Evolutionary conservation across 2,329 filamentous ascomycete genomes (phyloP).

Genomic region (Neofusicoccum kwambonambiense): DNA sequence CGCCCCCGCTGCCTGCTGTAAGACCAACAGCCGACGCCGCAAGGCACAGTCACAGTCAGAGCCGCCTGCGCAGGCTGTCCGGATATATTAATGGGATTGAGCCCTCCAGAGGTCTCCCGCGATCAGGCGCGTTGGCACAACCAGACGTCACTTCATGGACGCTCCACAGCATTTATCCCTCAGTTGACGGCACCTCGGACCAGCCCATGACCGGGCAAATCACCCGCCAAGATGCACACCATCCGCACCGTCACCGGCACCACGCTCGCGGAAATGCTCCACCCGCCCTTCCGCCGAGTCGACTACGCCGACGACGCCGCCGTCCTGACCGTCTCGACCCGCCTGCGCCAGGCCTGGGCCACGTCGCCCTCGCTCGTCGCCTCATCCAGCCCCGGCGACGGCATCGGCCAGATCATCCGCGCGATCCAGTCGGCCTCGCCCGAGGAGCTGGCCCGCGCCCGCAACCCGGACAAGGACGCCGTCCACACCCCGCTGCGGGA

Average conservation of each 20-base stretch:
- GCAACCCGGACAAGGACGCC: background rate
- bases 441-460: background rate
- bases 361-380: background rate
- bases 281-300: background rate
- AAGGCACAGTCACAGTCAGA: too few species aligned
- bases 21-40: too few species aligned
- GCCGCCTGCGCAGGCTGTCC: too few species aligned
- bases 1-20: too few species aligned
- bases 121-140: too few species aligned
- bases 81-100: too few species aligned
- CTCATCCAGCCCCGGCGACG: background rate
- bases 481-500: background rate
- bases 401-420: background rate
- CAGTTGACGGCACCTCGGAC: too few species aligned
- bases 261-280: background rate
- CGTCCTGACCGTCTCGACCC: background rate
- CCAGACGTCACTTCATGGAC: too few species aligned
- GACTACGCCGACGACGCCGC: constrained; percentile 1
- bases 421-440: background rate
- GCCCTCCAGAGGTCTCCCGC: too few species aligned
- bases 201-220: too few species aligned
- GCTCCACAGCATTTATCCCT: too few species aligned
- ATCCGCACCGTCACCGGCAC: too few species aligned
- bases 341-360: background rate
- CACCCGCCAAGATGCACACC: background rate